These are phyloP conservation scores for Stagonosporopsis tanaceti DNA, from an alignment of 2,329 filamentous ascomycete species.

Conservation along the genomic window DNA sequence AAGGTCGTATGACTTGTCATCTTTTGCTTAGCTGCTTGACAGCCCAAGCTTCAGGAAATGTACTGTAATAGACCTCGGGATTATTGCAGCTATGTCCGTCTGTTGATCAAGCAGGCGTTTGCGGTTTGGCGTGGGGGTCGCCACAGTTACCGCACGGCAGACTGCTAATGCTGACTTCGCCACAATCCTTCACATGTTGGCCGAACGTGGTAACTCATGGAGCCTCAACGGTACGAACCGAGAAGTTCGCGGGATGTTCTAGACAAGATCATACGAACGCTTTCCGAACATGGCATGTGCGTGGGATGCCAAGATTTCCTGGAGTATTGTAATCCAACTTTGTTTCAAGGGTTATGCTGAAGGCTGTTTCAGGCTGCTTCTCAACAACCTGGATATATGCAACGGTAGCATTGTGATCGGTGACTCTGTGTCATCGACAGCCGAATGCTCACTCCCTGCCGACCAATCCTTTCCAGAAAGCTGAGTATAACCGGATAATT, in stretches of 20 bases:
- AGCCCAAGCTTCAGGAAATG: background rate
- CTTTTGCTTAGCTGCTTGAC: background rate
- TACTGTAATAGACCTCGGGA: background rate
- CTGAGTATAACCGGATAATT: background rate
- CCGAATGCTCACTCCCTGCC: background rate
- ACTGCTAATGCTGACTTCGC: slow-evolving; percentile 2
- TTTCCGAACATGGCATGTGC: slow-evolving; percentile 1
- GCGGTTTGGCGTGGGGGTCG: slow-evolving; percentile 4
- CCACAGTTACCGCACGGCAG: slow-evolving; percentile 1
- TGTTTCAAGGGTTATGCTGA: background rate
- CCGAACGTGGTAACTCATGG: slow-evolving; percentile 1
- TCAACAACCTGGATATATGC: background rate
- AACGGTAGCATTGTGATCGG: background rate
- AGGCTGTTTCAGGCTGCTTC: background rate
- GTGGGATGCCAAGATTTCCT: slow-evolving; percentile 10
- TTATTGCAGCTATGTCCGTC: background rate
- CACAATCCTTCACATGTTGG: slow-evolving; percentile 3
- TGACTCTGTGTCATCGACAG: background rate
- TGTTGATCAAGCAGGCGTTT: background rate
- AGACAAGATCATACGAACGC: background rate
- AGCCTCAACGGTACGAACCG: slow-evolving; percentile 13
- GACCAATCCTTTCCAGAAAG: background rate
- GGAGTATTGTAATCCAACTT: slow-evolving; percentile 1
- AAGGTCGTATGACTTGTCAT: slow-evolving; percentile 7
- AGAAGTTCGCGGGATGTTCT: slow-evolving; percentile 6